These are phyloP conservation scores for Gaultheria prostrata DNA, from an alignment of 148 eudicot species.

Conservation along the genomic window DNA sequence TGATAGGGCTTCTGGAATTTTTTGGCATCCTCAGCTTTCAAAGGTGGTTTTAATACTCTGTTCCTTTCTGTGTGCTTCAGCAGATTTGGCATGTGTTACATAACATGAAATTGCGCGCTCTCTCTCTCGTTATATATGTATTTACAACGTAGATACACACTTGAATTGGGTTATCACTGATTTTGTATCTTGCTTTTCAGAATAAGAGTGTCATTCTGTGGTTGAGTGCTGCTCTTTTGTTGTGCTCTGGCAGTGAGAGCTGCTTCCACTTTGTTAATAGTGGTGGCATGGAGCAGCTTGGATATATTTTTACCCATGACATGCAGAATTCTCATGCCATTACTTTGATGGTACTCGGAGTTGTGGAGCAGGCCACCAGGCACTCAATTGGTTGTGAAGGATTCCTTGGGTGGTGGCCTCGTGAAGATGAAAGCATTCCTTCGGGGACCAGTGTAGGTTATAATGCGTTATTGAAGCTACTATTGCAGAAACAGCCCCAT, in stretches of 20 bases:
- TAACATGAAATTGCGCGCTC: background rate
- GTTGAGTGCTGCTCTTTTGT: slow-evolving; percentile 68
- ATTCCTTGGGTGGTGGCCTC: slow-evolving; percentile 97
- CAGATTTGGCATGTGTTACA: background rate
- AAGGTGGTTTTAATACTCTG: slow-evolving; percentile 44
- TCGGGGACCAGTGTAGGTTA: slow-evolving; percentile 78
- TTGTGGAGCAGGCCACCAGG: slow-evolving; percentile 84
- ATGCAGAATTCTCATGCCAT: slow-evolving; percentile 48
- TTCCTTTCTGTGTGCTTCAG: background rate
- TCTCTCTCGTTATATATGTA: background rate
- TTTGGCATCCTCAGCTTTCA: slow-evolving; percentile 46
- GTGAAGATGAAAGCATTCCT: slow-evolving; percentile 78
- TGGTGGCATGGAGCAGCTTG: slow-evolving; percentile 85
- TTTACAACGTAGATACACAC: slow-evolving; percentile 10
- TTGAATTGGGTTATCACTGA: slow-evolving; percentile 8
- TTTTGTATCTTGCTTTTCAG: slow-evolving; percentile 42
- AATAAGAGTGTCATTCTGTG: slow-evolving; percentile 57
- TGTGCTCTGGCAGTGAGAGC: slow-evolving; percentile 80
- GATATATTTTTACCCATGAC: slow-evolving; percentile 41
- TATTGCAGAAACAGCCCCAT: slow-evolving; percentile 79
- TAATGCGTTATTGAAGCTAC: slow-evolving; percentile 72
- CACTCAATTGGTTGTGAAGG: slow-evolving; percentile 95
- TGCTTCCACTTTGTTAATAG: slow-evolving; percentile 86
- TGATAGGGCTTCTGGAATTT: slow-evolving; percentile 28
- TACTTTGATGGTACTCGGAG: slow-evolving; percentile 75